Conservation (phyloP, 257 asterid genomes). For the Solanum bulbocastanum region DNA sequence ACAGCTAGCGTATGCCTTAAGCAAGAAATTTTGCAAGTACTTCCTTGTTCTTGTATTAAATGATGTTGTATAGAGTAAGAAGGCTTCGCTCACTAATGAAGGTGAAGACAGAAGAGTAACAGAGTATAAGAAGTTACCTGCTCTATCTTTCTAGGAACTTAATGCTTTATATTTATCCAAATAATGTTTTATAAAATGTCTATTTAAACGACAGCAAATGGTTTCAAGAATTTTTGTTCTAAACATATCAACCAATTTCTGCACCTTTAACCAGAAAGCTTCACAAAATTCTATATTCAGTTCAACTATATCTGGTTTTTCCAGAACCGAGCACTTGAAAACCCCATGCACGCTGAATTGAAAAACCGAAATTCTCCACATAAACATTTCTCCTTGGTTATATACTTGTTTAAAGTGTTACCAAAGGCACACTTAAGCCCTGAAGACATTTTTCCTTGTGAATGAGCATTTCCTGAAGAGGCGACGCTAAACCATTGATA, state of each 20-base stretch:
- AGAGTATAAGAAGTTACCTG: accelerated
- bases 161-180: not conserved
- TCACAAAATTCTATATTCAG: not conserved
- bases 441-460: not conserved
- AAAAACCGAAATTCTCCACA: not conserved
- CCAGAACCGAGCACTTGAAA: not conserved
- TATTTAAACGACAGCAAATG: not conserved
- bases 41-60: not conserved
- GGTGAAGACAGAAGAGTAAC: not conserved
- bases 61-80: not conserved
- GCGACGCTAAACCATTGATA: not conserved
- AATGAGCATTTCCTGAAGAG: not conserved
- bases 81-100: not conserved
- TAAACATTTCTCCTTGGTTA: not conserved
- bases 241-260: not conserved
- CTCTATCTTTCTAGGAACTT: not conserved
- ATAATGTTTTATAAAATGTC: not conserved
- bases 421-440: not conserved
- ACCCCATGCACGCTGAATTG: not conserved
- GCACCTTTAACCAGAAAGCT: not conserved
- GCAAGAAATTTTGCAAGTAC: not conserved
- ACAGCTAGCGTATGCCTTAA: not conserved
- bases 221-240: not conserved
- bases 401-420: not conserved
- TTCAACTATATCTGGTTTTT: not conserved